Evolutionary conservation across 2,329 filamentous ascomycete genomes (phyloP), one percentile per base, ranked within the genome.

Genomic region (Colletotrichum plurivorum): DNA sequence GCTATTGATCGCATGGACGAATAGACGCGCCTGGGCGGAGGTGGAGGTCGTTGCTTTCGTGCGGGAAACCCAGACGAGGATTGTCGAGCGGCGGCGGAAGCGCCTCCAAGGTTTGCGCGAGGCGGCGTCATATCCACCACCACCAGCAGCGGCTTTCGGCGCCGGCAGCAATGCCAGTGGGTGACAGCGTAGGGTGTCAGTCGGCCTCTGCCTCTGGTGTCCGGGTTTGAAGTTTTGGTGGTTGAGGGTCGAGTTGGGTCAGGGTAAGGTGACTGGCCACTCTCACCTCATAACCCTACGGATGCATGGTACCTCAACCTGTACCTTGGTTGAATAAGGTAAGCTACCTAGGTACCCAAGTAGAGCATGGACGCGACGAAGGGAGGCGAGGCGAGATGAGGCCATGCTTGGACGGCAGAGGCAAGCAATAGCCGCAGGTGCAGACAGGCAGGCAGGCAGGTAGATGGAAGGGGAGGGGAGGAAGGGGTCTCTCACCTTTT

Each of bases 121-220:
- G 31, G 18, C 46, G 46, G 13, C 25, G 53, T 10, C 53, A 31
- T 25, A 6, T 12, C n/a, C 9, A 31, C 20, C 31, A 36, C 8
- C 31, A 36, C 1, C 31, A 57, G 27, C 57, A 46, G 18, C 27
- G 46, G n/a, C 46, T 46, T 22, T 60, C 57, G 57, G 31, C 46
- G 57, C 57, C 57, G 31, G 57, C 46, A 45, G 18, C 57, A 39
- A 12, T 49, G 57, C 20, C 57, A 54, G 36, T 52, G 13, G 25
- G 60, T 53, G 22, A 10, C 52, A 64, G 36, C 25, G 45, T 53
- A 67, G 63, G 63, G 41, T 62, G 25, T 27, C 63, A 62, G 57
- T 61, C 49, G 56, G 63, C 63, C 54, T 62, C 39, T 12, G 57
- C 54, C 49, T 66, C 25, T 15, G 53, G 31, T 39, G 18, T 10